phyloP scores from a whole-genome alignment of 176 grass and related monocot genomes.

The Microstegium vimineum region DNA sequence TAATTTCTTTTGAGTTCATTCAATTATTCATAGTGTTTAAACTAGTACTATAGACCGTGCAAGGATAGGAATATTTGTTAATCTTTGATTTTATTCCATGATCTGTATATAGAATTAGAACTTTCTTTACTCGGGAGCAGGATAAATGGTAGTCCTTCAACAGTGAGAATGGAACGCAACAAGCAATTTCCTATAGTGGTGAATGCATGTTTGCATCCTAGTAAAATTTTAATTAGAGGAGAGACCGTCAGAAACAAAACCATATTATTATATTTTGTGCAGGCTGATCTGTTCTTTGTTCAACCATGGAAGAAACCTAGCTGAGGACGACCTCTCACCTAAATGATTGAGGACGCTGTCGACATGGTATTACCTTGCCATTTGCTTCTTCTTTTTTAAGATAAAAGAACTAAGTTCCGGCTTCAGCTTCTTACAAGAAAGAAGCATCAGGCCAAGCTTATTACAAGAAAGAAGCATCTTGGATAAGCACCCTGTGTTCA shows the following conservation, averaged over 20 bases:
- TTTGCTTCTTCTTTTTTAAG: too few relatives aligned
- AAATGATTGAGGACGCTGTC: not conserved
- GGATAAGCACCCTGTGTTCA: too few relatives aligned
- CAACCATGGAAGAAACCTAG: constrained; percentile 40
- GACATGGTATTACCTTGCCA: not conserved
- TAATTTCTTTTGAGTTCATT: not conserved
- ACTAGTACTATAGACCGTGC: not conserved
- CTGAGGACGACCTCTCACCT: constrained; percentile 40
- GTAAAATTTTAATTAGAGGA: not conserved
- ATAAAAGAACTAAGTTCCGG: too few relatives aligned
- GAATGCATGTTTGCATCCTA: constrained; percentile 6
- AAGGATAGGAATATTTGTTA: not conserved
- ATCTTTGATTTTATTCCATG: not conserved
- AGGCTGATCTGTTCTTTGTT: constrained; percentile 30
- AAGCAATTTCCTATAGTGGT: constrained; percentile 1
- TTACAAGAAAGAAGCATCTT: too few relatives aligned
- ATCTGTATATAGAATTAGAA: not conserved
- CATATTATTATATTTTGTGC: constrained; percentile 19
- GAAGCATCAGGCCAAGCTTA: too few relatives aligned
- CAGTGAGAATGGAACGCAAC: not conserved
- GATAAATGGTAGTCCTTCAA: not conserved
- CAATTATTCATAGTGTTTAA: not conserved
- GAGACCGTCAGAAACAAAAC: constrained; percentile 7
- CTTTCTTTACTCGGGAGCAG: not conserved
- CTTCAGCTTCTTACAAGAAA: too few relatives aligned